These are phyloP conservation scores for Fraxinus xanthoxyloides DNA, from an alignment of 305 asterid species.

Conservation along the genomic window DNA sequence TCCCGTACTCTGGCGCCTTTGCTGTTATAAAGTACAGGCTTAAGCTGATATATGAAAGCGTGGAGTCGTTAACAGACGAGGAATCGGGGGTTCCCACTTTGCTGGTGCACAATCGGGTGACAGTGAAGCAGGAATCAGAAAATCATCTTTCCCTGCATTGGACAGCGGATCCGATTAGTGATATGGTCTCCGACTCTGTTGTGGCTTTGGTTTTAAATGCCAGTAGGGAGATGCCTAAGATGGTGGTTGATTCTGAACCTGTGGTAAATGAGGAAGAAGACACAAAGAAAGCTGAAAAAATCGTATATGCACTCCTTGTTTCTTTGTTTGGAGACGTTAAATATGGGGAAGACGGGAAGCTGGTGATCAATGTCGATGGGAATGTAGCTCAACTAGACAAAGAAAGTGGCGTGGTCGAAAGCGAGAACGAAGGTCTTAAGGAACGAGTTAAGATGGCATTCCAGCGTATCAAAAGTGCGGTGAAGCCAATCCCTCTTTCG, in stretches of 20 bases:
- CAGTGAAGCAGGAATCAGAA: slow-evolving; percentile 82
- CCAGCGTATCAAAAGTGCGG: slow-evolving; percentile 59
- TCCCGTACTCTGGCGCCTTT: slow-evolving; percentile 95
- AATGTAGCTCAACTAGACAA: slow-evolving; percentile 61
- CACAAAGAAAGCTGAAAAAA: slow-evolving; percentile 67
- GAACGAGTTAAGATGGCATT: slow-evolving; percentile 80
- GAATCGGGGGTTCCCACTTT: slow-evolving; percentile 71
- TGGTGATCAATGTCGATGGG: slow-evolving; percentile 74
- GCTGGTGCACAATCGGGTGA: slow-evolving; percentile 72
- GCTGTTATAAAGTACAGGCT: slow-evolving; percentile 83
- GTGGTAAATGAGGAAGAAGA: slow-evolving; percentile 47
- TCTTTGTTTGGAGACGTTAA: slow-evolving; percentile 88
- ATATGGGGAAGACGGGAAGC: slow-evolving; percentile 59
- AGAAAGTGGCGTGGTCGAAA: slow-evolving; percentile 72
- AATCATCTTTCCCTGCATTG: slow-evolving; percentile 87
- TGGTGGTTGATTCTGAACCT: slow-evolving; percentile 61
- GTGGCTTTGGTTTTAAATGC: slow-evolving; percentile 87
- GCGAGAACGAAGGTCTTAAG: slow-evolving; percentile 75
- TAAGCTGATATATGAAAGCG: slow-evolving; percentile 83
- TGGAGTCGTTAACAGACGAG: slow-evolving; percentile 65
- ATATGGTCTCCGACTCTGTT: slow-evolving; percentile 91
- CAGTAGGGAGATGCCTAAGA: slow-evolving; percentile 75
- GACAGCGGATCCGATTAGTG: slow-evolving; percentile 91
- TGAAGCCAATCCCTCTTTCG: slow-evolving; percentile 78
- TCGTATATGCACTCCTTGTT: slow-evolving; percentile 72